Percentiles rank a stretch among this genome's conserved stretches.
These are phyloP conservation scores for Trametopsis cervina DNA, from an alignment of 768 basidiomycete genomes.

Conservation along the genomic window DNA sequence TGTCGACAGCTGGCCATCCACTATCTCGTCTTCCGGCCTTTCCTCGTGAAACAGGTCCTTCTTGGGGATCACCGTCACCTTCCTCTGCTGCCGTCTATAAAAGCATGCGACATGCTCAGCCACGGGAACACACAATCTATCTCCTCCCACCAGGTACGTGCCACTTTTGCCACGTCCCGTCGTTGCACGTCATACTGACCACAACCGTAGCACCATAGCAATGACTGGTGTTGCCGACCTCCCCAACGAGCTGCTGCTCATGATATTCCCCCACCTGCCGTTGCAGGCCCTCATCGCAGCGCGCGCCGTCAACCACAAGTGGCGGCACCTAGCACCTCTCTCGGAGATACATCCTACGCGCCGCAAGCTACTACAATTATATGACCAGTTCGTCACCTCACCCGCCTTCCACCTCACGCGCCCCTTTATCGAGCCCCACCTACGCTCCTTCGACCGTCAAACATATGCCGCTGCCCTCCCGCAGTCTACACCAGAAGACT, in stretches of 20 bases:
- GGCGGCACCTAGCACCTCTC: conserved; percentile 12
- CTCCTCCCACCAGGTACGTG: neutral
- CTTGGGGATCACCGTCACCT: neutral
- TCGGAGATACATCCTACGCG: conserved; percentile 16
- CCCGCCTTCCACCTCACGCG: conserved; percentile 14
- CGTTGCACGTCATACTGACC: neutral
- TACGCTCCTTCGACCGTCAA: conserved; percentile 14
- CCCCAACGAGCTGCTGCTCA: conserved; percentile 19
- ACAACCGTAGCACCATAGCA: neutral
- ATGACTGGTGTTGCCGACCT: conserved; percentile 7
- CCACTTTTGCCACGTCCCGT: neutral
- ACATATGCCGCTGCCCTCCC: conserved; percentile 14
- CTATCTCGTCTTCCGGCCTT: neutral
- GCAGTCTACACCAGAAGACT: conserved; percentile 16
- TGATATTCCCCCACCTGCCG: conserved; percentile 17
- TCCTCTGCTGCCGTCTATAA: neutral
- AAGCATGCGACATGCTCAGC: neutral
- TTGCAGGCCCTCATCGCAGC: conserved; percentile 18
- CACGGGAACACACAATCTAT: neutral
- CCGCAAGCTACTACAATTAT: conserved; percentile 17
- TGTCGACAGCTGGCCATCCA: neutral
- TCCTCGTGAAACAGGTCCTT: too few species aligned
- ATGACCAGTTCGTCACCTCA: conserved; percentile 12
- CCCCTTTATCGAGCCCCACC: conserved; percentile 11
- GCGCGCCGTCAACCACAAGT: conserved; percentile 15